Base-by-base conservation (phyloP, 139 green algal species). In the Auxenochlorella pyrenoidosa region DNA sequence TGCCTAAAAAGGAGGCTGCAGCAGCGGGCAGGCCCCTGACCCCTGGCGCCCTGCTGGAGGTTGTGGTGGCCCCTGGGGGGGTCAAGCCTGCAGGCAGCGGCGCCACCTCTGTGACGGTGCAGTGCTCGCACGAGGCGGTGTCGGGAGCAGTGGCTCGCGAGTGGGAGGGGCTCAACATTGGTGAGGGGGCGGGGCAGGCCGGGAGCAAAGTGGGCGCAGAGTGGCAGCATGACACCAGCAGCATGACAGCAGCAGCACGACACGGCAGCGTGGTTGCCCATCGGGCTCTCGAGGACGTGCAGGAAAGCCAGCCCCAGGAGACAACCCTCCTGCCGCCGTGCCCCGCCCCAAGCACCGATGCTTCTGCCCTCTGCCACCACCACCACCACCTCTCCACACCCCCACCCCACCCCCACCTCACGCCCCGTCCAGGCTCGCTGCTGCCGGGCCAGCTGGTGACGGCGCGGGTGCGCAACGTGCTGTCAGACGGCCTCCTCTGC, bases 381-480 rank as follows among this genome's bases (percentile, higher is more conserved):
- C n/a, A n/a, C n/a, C n/a, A n/a, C n/a, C n/a, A n/a, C n/a, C n/a
- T n/a, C n/a, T n/a, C n/a, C n/a, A n/a, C n/a, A n/a, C 60, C 21
- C 60, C 22, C 60, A 38, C 22, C 75, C 16, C 32, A 32, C 76
- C 26, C 76, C 41, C n/a, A 8, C 40, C 43, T 16, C 22, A 21
- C 75, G 10, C 12, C 47, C 32, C 16, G 51, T 54, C 60, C 87
- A 91, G 88, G 84, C 22, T 79, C 88, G 5, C 89, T 98, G 40
- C 65, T 97, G 87, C 96, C 96, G 10, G 97, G 97, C 13, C 85
- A 91, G 51, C 92, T 99, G 59, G 95, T 99, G 22, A 95, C 92
- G 66, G 95, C 91, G 19, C 85, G 77, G 19, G 86, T 95, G 41
- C 75, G 85, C 26, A 85, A 93, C 68, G 88, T 97, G 58, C 87